phyloP scores from a whole-genome alignment of 2,329 filamentous ascomycete genomes.

The Ophiostoma sp. region DNA sequence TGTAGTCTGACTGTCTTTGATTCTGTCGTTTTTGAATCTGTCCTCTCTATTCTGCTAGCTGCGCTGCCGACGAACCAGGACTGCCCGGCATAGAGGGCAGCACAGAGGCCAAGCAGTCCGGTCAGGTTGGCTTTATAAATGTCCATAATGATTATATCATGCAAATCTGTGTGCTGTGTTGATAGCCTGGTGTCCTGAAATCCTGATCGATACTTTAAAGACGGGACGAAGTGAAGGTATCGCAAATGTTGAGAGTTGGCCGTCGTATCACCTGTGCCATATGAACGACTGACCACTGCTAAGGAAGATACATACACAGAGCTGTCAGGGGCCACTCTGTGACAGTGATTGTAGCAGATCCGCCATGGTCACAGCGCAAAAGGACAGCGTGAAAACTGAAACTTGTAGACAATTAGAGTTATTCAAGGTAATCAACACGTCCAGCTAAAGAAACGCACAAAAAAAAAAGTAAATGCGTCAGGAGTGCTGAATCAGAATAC shows the following conservation, averaged over 20 bases:
- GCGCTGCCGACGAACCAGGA: constrained; percentile 16
- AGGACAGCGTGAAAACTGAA: background rate
- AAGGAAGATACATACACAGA: background rate
- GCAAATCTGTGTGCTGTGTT: background rate
- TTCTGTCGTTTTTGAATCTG: background rate
- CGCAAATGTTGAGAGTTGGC: background rate
- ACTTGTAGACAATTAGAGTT: background rate
- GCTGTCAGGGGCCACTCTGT: background rate
- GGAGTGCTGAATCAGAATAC: too few species aligned
- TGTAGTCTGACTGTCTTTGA: background rate
- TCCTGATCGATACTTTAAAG: too few species aligned
- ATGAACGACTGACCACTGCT: background rate
- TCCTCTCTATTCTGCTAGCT: constrained; percentile 17
- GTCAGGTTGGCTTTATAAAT: constrained; percentile 36
- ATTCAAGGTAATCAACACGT: too few species aligned
- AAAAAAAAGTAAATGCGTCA: too few species aligned
- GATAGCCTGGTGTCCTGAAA: too few species aligned
- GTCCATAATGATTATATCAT: constrained; percentile 27
- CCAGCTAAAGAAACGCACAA: too few species aligned
- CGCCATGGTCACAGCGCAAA: background rate
- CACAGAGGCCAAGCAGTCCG: constrained; percentile 33
- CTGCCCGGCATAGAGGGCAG: constrained; percentile 29
- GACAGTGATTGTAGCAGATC: constrained; percentile 3
- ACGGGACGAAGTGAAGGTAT: too few species aligned
- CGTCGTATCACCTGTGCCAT: background rate